Conservation (phyloP, 2,329 filamentous ascomycete species). For the Emergomyces orientalis region DNA sequence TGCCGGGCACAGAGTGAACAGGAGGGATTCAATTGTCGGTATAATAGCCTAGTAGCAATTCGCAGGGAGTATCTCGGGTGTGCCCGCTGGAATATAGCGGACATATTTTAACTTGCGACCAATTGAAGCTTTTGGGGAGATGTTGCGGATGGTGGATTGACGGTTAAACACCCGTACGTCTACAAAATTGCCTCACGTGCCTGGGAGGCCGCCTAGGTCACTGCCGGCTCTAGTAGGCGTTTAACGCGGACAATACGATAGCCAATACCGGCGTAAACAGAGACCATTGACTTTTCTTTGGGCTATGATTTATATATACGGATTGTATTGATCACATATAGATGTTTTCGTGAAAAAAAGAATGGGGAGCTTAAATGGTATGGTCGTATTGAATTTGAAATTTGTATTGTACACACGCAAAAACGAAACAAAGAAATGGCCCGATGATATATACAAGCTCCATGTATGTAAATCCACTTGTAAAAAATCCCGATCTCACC, state of each 20-base stretch:
- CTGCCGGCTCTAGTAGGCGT: background rate
- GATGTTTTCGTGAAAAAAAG: background rate
- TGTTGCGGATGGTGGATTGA: background rate
- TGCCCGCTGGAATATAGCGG: background rate
- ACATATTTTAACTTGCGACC: background rate
- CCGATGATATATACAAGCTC: constrained; percentile 3
- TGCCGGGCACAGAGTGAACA: background rate
- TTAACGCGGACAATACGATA: background rate
- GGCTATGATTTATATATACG: background rate
- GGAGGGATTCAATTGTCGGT: background rate
- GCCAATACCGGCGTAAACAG: background rate
- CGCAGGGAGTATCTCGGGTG: background rate
- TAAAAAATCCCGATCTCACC: constrained; percentile 24
- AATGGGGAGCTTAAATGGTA: background rate
- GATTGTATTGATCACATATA: background rate
- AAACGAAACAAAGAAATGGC: background rate
- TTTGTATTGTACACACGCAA: constrained; percentile 3
- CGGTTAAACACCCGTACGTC: too few relatives aligned
- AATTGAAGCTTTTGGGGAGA: background rate
- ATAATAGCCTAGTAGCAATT: background rate
- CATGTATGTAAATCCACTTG: constrained; percentile 17
- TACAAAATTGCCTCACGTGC: too few relatives aligned
- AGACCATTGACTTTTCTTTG: background rate
- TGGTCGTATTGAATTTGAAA: background rate
- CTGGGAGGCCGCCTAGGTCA: too few relatives aligned